These are phyloP conservation scores for Penicillium salamii DNA, from an alignment of 495 filamentous ascomycete species.

Conservation along the genomic window DNA sequence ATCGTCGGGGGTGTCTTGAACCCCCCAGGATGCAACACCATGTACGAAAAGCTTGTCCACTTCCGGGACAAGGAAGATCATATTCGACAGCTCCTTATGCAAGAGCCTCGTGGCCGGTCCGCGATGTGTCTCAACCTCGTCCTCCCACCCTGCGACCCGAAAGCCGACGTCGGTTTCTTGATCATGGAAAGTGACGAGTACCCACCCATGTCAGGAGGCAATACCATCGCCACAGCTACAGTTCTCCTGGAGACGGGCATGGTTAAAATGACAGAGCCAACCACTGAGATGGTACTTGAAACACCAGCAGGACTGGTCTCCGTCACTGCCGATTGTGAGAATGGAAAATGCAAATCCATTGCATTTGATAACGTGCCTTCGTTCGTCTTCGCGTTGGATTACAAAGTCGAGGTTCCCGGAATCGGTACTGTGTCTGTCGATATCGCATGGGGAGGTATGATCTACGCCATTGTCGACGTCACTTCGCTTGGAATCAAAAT, in stretches of 20 bases:
- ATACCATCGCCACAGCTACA: constrained; percentile 17
- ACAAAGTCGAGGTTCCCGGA: constrained; percentile 13
- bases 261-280: constrained; percentile 16
- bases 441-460: constrained; percentile 25
- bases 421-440: constrained; percentile 20
- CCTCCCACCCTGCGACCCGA: constrained; percentile 16
- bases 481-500: constrained; percentile 12
- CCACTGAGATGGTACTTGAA: constrained; percentile 14
- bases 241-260: constrained; percentile 23
- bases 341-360: constrained; percentile 17
- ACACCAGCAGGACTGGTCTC: constrained; percentile 16
- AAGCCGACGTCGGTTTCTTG: constrained; percentile 19
- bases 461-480: constrained; percentile 20
- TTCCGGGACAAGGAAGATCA: constrained; percentile 13
- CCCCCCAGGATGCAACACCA: constrained; percentile 13
- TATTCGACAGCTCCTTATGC: constrained; percentile 17
- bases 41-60: constrained; percentile 24
- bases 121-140: constrained; percentile 19
- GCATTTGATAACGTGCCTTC: constrained; percentile 21
- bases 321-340: constrained; percentile 18
- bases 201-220: constrained; percentile 19
- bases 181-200: constrained; percentile 26
- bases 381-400: constrained; percentile 19
- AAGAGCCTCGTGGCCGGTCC: constrained; percentile 19
- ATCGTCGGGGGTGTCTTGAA: constrained; percentile 22